phyloP scores from a whole-genome alignment of 768 basidiomycete species.

The Lactifluus rugatus region DNA sequence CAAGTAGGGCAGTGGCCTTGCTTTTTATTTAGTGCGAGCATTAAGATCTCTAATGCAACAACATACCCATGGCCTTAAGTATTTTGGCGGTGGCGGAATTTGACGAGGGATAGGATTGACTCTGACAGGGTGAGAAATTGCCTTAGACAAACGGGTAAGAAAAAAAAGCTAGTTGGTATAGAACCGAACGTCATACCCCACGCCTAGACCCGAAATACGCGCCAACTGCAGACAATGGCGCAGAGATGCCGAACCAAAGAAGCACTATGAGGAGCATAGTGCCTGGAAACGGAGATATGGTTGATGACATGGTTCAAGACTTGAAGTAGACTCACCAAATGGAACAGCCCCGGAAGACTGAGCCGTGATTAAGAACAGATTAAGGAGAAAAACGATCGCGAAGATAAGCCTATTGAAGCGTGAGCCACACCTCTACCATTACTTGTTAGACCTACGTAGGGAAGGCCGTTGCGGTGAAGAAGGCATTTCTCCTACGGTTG shows the following conservation, averaged over 20 bases:
- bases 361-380: slow-evolving; percentile 77
- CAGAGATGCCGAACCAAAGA: slow-evolving; percentile 91
- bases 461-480: slow-evolving; percentile 79
- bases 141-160: slow-evolving; percentile 32
- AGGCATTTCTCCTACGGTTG: slow-evolving; percentile 70
- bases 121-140: slow-evolving; percentile 70
- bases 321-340: slow-evolving; percentile 47
- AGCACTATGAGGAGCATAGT: slow-evolving; percentile 79
- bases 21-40: not conserved
- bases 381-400: slow-evolving; percentile 76
- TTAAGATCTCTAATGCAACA: not conserved
- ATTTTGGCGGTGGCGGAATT: slow-evolving; percentile 80
- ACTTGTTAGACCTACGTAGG: slow-evolving; percentile 42
- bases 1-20: slow-evolving; percentile 63
- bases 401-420: slow-evolving; percentile 57
- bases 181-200: slow-evolving; percentile 47
- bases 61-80: slow-evolving; percentile 71
- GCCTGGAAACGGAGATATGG: slow-evolving; percentile 31
- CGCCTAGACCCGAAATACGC: slow-evolving; percentile 80
- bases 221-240: slow-evolving; percentile 79
- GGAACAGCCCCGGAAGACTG: slow-evolving; percentile 94
- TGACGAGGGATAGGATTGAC: slow-evolving; percentile 95
- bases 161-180: not conserved
- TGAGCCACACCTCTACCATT: not conserved
- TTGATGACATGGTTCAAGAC: not conserved